Conservation (phyloP, 2,329 filamentous ascomycete genomes). For the Epichloe hybrida region DNA sequence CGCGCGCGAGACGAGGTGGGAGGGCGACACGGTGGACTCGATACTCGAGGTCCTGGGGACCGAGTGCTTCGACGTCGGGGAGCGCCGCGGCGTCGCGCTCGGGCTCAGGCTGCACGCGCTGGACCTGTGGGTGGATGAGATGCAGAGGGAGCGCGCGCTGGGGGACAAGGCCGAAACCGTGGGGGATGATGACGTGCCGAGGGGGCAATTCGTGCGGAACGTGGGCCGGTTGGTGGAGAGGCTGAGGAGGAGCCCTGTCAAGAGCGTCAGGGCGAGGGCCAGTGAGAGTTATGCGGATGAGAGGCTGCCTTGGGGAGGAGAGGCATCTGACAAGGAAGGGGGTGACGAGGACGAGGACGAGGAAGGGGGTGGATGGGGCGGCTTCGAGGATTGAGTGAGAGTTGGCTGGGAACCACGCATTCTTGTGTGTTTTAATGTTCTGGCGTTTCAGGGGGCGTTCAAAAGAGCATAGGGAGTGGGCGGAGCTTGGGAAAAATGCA, state of each 20-base stretch:
- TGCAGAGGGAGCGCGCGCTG: conserved; percentile 54
- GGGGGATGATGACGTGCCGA: conserved; percentile 11
- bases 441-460: background rate
- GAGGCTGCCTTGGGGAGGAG: conserved; percentile 48
- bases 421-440: background rate
- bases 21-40: conserved; percentile 16
- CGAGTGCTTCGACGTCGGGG: conserved; percentile 21
- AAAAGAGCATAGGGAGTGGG: too few relatives aligned
- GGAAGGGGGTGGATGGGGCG: conserved; percentile 45
- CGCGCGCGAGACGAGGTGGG: conserved; percentile 21
- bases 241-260: conserved; percentile 48
- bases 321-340: conserved; percentile 27
- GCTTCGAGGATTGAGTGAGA: conserved; percentile 56
- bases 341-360: conserved; percentile 18
- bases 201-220: conserved; percentile 34
- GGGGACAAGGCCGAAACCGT: conserved; percentile 9
- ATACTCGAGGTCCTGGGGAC: conserved; percentile 16
- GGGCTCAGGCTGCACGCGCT: conserved; percentile 76
- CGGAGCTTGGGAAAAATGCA: background rate
- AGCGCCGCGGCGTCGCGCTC: conserved; percentile 52
- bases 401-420: conserved; percentile 17
- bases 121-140: conserved; percentile 86
- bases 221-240: conserved; percentile 42
- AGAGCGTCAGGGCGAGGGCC: conserved; percentile 57
- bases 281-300: conserved; percentile 61